Evolutionary conservation across 768 basidiomycete species (phyloP).

Genomic region (Serendipita sp.): DNA sequence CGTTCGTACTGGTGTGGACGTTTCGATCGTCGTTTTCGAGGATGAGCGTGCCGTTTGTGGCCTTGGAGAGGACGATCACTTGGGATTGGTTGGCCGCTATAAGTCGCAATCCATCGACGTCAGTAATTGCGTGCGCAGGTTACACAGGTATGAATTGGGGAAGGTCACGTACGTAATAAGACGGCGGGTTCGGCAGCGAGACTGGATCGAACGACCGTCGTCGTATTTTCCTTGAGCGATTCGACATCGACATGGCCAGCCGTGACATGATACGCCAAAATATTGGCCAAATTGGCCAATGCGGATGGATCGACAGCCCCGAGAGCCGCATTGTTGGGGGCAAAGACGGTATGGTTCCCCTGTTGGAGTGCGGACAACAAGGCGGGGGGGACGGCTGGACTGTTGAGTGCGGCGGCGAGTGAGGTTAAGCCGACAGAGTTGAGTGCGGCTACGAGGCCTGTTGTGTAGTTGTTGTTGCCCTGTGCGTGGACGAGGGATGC

Average conservation of each 20-base stretch:
- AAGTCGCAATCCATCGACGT: neutral
- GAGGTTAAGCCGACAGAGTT: slow-evolving; percentile 25
- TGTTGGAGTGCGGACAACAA: slow-evolving; percentile 10
- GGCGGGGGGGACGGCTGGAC: neutral
- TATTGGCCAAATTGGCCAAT: slow-evolving; percentile 28
- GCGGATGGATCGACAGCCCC: slow-evolving; percentile 21
- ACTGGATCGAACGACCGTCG: slow-evolving; percentile 43
- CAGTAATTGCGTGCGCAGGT: neutral
- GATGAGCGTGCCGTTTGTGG: slow-evolving; percentile 24
- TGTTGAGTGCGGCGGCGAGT: slow-evolving; percentile 19
- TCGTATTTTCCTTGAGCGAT: slow-evolving; percentile 26
- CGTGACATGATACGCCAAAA: slow-evolving; percentile 43
- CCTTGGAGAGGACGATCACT: slow-evolving; percentile 34
- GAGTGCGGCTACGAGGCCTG: slow-evolving; percentile 25
- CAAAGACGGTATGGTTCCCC: slow-evolving; percentile 37
- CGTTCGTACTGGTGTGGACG: slow-evolving; percentile 17
- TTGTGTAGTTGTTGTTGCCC: slow-evolving; percentile 16
- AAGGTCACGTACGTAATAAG: slow-evolving; percentile 19
- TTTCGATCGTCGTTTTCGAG: slow-evolving; percentile 25
- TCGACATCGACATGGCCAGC: slow-evolving; percentile 31
- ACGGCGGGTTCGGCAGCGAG: slow-evolving; percentile 34
- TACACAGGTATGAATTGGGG: neutral
- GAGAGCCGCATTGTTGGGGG: slow-evolving; percentile 37
- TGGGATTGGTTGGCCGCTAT: slow-evolving; percentile 43
- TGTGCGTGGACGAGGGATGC: slow-evolving; percentile 20